A percentile compares a stretch with the other conserved stretches of the same genome.
These are phyloP conservation scores for Ceratopteris richardii DNA, from an alignment of 75 land plant species.

Conservation along the genomic window DNA sequence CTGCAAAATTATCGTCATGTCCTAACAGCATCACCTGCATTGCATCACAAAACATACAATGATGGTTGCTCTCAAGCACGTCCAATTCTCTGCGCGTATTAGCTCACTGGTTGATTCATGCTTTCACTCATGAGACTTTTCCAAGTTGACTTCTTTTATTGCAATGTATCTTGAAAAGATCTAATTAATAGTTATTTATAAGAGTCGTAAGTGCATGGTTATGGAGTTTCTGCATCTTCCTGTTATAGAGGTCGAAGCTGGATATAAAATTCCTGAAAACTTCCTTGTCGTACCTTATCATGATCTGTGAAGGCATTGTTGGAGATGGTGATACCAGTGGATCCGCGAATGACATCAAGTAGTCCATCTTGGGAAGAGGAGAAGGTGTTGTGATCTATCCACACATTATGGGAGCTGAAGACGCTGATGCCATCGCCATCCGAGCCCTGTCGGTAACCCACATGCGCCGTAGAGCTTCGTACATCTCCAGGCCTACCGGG, in stretches of 20 bases:
- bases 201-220: too few species aligned
- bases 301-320: constrained; percentile 64
- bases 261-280: too few species aligned
- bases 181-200: too few species aligned
- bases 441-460: constrained; percentile 12
- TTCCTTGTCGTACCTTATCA: constrained; percentile 48
- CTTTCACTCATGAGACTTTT: too few species aligned
- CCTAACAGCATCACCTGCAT: constrained; percentile 49
- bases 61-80: too few species aligned
- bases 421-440: constrained; percentile 67
- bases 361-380: constrained; percentile 52
- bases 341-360: constrained; percentile 60
- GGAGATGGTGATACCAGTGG: constrained; percentile 51
- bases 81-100: too few species aligned
- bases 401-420: constrained; percentile 34
- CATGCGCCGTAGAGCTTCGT: neutral
- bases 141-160: too few species aligned
- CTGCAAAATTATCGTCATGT: constrained; percentile 20
- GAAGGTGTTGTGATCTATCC: constrained; percentile 72
- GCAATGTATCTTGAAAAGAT: too few species aligned
- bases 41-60: too few species aligned
- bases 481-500: neutral
- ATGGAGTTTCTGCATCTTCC: too few species aligned
- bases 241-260: too few species aligned
- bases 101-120: too few species aligned